Evolutionary conservation across 2,329 filamentous ascomycete genomes (phyloP), one percentile per base, ranked within the genome.

Genomic region (Fusarium staphyleae): DNA sequence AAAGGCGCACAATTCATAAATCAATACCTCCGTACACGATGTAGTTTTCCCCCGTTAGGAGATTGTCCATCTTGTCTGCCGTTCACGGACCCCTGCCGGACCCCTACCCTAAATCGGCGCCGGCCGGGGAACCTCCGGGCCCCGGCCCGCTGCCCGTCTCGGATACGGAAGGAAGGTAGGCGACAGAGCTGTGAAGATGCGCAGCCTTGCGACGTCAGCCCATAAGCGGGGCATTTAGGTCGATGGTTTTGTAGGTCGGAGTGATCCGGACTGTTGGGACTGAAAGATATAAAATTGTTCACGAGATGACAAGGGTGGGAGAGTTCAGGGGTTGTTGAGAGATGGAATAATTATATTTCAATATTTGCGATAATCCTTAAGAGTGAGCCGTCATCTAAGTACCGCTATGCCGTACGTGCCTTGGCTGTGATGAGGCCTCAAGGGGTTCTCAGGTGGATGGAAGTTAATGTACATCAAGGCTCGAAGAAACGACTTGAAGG

Each of bases 151-250:
- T 50, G 48, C 52, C 47, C 48, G 39, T 64, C 51, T 30, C 52
- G 52, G 65, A 66, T 66, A 66, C 63, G 63, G 63, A 66, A 55
- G 35, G 29, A 37, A 52, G 24, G 48, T 37, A 49, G 51, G 34
- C 45, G 39, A 52, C 34, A 30, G 26, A 44, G 44, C 30, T 48
- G 42, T 42, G 37, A n/a, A 30, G 28, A 30, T 33, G 40, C 22
- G 22, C 7, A 24, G 30, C 15, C 40, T 44, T 37, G 51, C 57
- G 52, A 60, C 42, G 63, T 67, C 65, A 67, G 63, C 53, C 63
- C 65, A 67, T 55, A 56, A 67, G 65, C 63, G 65, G 65, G 65
- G 57, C 53, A 26, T 45, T 12, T 16, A 16, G 49, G 51, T 47
- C 45, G 55, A 52, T 55, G 42, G 50, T 50, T 48, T 63, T 45